Evolutionary conservation across 2,329 filamentous ascomycete species (phyloP).

Genomic region (Colletotrichum noveboracense): DNA sequence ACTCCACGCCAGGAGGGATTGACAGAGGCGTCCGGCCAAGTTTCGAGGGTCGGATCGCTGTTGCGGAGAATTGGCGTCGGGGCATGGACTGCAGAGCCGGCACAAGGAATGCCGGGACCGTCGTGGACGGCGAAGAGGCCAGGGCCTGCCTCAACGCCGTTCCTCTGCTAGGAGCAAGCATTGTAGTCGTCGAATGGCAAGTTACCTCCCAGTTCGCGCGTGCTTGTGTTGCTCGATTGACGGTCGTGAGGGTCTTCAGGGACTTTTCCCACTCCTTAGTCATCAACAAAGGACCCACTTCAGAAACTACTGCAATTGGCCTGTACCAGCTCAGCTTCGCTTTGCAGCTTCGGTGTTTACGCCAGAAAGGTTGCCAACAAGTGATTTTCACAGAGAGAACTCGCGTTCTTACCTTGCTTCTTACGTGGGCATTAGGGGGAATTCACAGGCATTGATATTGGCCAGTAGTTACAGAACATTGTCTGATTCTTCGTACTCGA

Average conservation of each 20-base stretch:
- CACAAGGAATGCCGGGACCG: conserved; percentile 75
- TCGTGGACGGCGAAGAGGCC: conserved; percentile 50
- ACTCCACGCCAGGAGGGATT: conserved; percentile 82
- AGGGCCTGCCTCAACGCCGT: conserved; percentile 64
- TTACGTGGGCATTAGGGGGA: not conserved
- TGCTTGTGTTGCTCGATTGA: not conserved
- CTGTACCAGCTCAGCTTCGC: no score
- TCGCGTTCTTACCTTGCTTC: not conserved
- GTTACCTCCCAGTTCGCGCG: not conserved
- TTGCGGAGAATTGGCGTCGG: conserved; percentile 73
- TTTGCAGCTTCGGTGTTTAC: not conserved
- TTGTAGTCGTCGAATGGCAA: conserved; percentile 46
- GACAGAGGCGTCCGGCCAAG: conserved; percentile 83
- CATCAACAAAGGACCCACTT: conserved; percentile 22
- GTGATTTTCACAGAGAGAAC: not conserved
- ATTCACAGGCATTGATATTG: not conserved
- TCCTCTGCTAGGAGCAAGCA: conserved; percentile 70
- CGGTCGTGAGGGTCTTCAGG: not conserved
- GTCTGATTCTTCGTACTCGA: conserved; percentile 33
- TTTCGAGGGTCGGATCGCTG: conserved; percentile 73
- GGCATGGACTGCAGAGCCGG: conserved; percentile 66
- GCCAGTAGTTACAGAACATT: conserved; percentile 18
- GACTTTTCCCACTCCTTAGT: conserved; percentile 38
- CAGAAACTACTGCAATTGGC: not conserved
- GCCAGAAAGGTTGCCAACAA: not conserved